These are phyloP conservation scores for Geotrichum ghanense DNA, from an alignment of 805 yeast species.

Conservation along the genomic window DNA sequence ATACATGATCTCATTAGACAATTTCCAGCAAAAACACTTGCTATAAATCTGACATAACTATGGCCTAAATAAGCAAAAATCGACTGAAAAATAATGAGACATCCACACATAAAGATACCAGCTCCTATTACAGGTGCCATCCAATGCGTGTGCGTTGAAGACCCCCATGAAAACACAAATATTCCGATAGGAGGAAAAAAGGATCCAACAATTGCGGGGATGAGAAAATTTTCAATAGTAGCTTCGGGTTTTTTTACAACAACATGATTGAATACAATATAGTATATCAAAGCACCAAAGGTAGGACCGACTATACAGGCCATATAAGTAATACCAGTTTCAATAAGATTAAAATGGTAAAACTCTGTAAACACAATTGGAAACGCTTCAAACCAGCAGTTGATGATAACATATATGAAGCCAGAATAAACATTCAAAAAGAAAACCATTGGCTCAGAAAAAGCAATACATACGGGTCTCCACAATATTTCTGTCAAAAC, in stretches of 20 bases:
- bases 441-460: slow-evolving; percentile 45
- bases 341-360: slow-evolving; percentile 37
- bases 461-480: slow-evolving; percentile 64
- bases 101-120: slow-evolving; percentile 28
- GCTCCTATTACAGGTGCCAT: slow-evolving; percentile 38
- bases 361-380: slow-evolving; percentile 41
- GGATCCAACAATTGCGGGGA: slow-evolving; percentile 35
- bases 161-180: slow-evolving; percentile 51
- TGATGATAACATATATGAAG: slow-evolving; percentile 39
- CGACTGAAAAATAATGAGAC: slow-evolving; percentile 38
- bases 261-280: too few species aligned
- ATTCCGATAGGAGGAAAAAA: slow-evolving; percentile 37
- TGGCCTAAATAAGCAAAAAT: slow-evolving; percentile 37
- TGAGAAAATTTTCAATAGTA: slow-evolving; percentile 43
- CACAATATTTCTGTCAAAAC: slow-evolving; percentile 71
- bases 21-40: slow-evolving; percentile 51
- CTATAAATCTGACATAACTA: slow-evolving; percentile 49
- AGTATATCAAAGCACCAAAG: slow-evolving; percentile 18
- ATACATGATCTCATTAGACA: slow-evolving; percentile 38
- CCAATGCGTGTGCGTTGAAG: slow-evolving; percentile 39
- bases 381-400: slow-evolving; percentile 50
- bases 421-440: slow-evolving; percentile 42
- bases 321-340: slow-evolving; percentile 36
- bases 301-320: slow-evolving; percentile 36
- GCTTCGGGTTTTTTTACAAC: slow-evolving; percentile 11